A percentile compares a stretch with the other conserved stretches of the same genome.
phyloP scores from a whole-genome alignment of 176 grass and related monocot genomes.

The Poa annua region DNA sequence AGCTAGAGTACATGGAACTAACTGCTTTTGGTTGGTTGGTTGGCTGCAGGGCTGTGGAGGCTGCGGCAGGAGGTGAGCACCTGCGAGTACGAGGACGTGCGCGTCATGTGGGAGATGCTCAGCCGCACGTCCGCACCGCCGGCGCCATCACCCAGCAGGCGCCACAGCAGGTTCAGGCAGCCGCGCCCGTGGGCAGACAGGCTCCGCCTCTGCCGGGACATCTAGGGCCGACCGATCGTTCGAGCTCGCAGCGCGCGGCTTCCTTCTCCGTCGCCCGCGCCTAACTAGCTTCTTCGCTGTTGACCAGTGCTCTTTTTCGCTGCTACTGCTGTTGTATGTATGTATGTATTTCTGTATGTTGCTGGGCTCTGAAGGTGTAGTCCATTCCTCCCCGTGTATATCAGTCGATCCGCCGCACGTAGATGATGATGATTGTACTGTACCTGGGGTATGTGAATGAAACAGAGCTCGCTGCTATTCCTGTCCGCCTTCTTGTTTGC shows the following conservation, averaged over 20 bases:
- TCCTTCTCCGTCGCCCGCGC: neutral
- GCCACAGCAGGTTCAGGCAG: conserved; percentile 40
- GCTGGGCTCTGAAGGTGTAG: conserved; percentile 45
- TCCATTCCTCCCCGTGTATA: conserved; percentile 59
- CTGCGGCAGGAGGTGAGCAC: conserved; percentile 96
- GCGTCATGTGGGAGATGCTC: conserved; percentile 99
- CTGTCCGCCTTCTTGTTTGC: too few species aligned
- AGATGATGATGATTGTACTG: conserved; percentile 36
- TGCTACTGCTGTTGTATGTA: neutral
- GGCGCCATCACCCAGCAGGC: conserved; percentile 33
- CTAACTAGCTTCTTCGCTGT: neutral
- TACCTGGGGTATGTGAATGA: conserved; percentile 64
- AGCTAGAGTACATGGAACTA: neutral
- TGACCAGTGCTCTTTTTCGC: neutral
- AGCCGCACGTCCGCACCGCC: conserved; percentile 49
- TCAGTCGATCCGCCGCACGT: conserved; percentile 23
- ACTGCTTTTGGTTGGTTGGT: neutral
- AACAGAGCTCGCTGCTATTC: too few species aligned
- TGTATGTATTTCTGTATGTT: neutral
- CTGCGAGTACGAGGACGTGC: conserved; percentile 99
- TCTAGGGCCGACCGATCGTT: neutral
- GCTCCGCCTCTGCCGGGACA: conserved; percentile 52
- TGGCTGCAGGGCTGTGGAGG: conserved; percentile 68
- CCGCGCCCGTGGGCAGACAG: conserved; percentile 53
- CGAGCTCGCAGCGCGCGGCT: neutral